phyloP scores from a whole-genome alignment of 2,329 filamentous ascomycete genomes.

The Colletotrichum liaoningense region DNA sequence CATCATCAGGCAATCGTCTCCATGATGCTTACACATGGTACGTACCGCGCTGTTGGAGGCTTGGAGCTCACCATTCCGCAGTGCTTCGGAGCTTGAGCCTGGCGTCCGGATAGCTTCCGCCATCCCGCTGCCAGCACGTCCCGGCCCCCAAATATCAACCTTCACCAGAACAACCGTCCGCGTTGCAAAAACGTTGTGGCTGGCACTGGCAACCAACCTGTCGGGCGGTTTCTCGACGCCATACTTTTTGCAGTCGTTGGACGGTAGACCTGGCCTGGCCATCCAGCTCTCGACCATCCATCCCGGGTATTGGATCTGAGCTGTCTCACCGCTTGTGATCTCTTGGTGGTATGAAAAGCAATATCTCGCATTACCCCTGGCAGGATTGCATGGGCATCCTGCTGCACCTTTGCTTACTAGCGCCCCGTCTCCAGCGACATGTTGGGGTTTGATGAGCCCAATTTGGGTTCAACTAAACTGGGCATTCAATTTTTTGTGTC shows the following conservation, averaged over 20 bases:
- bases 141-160: neutral
- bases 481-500: neutral
- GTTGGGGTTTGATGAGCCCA: constrained; percentile 14
- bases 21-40: neutral
- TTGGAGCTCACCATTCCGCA: neutral
- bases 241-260: neutral
- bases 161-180: neutral
- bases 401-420: constrained; percentile 15
- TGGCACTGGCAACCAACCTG: neutral
- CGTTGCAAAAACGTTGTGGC: neutral
- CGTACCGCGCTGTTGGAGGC: neutral
- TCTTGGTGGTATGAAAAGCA: constrained; percentile 23
- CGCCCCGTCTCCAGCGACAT: neutral
- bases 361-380: constrained; percentile 20
- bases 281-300: neutral
- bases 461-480: neutral
- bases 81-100: neutral
- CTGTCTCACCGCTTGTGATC: constrained; percentile 31
- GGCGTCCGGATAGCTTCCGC: constrained; percentile 13
- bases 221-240: neutral
- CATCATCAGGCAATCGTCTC: neutral
- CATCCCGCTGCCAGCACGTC: constrained; percentile 6
- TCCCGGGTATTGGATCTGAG: constrained; percentile 8
- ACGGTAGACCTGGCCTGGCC: neutral
- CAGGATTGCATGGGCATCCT: constrained; percentile 30